Evolutionary conservation across 148 eudicot species (phyloP).

Genomic region (Rhododendron molle): DNA sequence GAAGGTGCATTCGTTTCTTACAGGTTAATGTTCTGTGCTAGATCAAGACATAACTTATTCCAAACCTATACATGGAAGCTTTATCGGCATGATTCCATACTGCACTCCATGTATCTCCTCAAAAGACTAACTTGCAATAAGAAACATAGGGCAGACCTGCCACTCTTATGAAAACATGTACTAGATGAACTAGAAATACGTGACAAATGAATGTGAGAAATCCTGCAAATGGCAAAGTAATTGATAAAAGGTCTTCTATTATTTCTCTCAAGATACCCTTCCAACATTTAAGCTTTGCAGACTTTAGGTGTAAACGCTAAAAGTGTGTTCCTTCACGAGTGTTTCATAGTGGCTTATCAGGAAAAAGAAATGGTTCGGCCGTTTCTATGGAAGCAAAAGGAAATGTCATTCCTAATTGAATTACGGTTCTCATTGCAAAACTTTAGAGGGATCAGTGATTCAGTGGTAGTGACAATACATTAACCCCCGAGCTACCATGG

Average conservation of each 20-base stretch:
- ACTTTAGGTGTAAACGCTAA: neutral
- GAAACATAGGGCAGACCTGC: neutral
- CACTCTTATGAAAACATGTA: neutral
- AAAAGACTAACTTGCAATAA: neutral
- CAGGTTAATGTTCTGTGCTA: neutral
- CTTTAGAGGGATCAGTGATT: neutral
- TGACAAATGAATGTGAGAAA: neutral
- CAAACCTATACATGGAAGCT: neutral
- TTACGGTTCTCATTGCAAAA: neutral
- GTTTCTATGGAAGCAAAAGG: neutral
- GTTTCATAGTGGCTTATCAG: neutral
- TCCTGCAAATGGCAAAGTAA: neutral
- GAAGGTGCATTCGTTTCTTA: conserved; percentile 2
- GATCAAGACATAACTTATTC: neutral
- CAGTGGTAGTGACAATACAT: neutral
- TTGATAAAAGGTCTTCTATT: neutral
- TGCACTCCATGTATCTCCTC: neutral
- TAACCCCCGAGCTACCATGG: neutral
- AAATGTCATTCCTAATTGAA: neutral
- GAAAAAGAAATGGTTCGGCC: neutral
- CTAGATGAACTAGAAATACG: neutral
- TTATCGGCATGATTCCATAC: neutral
- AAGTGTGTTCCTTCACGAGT: neutral
- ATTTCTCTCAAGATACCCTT: neutral
- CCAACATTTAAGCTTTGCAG: neutral